These are phyloP conservation scores for Chrysanthemum lavandulifolium DNA, from an alignment of 129 eudicot species.

Conservation along the genomic window DNA sequence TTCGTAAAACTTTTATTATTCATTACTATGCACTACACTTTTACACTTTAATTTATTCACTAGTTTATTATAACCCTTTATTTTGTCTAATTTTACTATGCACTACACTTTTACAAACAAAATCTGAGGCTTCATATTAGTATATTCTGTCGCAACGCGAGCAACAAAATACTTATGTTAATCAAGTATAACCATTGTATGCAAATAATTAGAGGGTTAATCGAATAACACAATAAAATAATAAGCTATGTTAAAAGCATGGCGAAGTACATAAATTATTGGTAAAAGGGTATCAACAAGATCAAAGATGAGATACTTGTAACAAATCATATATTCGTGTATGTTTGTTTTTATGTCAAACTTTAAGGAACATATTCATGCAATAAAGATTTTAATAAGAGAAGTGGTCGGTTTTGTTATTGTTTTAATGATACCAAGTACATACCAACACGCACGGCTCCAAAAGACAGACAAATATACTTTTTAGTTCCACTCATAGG, in stretches of 20 bases:
- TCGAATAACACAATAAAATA: neutral
- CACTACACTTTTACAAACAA: too few relatives aligned
- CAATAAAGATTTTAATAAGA: conserved; percentile 32
- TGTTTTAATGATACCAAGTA: conserved; percentile 15
- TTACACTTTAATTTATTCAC: too few relatives aligned
- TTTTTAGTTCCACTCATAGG: neutral
- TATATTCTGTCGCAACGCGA: too few relatives aligned
- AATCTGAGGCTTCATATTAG: too few relatives aligned
- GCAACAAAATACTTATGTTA: too few relatives aligned
- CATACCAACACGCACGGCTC: conserved; percentile 27
- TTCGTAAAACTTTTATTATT: too few relatives aligned
- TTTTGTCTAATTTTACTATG: too few relatives aligned
- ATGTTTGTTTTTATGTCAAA: conserved; percentile 27
- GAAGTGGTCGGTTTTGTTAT: conserved; percentile 22
- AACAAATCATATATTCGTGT: conserved; percentile 29
- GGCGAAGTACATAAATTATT: conserved; percentile 22
- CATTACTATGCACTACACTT: too few relatives aligned
- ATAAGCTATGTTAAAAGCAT: conserved; percentile 10
- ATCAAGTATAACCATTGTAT: too few relatives aligned
- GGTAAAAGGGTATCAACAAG: conserved; percentile 14
- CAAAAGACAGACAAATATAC: conserved; percentile 17
- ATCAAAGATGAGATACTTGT: conserved; percentile 31
- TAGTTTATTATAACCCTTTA: too few relatives aligned
- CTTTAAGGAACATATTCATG: conserved; percentile 33
- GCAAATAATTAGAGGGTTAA: too few relatives aligned